Conservation (phyloP, 2,329 filamentous ascomycete genomes). For the Harringtonia aguacate region DNA sequence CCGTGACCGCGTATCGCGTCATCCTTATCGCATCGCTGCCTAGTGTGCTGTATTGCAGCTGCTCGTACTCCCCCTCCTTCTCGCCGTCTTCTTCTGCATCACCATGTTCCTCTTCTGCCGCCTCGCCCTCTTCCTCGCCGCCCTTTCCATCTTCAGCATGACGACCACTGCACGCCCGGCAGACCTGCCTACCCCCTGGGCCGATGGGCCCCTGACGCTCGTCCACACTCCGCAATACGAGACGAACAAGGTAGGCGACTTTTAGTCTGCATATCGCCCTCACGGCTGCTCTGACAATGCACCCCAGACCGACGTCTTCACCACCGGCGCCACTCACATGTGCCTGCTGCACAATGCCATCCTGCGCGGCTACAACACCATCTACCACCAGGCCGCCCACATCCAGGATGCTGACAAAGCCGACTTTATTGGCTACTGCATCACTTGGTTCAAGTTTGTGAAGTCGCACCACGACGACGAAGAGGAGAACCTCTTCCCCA, state of each 20-base stretch:
- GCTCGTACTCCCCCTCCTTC: no score
- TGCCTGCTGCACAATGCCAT: slow-evolving; percentile 50
- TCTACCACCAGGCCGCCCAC: slow-evolving; percentile 47
- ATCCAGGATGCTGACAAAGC: slow-evolving; percentile 33
- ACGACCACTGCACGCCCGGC: neutral
- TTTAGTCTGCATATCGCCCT: neutral
- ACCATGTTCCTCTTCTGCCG: neutral
- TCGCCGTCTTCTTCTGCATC: neutral
- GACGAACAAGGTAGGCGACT: slow-evolving; percentile 34
- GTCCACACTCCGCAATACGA: slow-evolving; percentile 41
- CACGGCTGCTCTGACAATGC: neutral
- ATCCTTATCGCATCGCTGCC: no score
- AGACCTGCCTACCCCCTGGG: slow-evolving; percentile 28
- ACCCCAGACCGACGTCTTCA: slow-evolving; percentile 44
- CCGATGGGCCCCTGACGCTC: slow-evolving; percentile 42
- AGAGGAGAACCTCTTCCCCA: slow-evolving; percentile 43
- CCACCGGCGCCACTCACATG: slow-evolving; percentile 50
- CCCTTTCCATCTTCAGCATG: neutral
- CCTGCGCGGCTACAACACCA: slow-evolving; percentile 52
- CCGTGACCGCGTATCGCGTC: no score
- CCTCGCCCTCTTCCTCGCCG: neutral
- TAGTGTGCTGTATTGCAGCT: no score
- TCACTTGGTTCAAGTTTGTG: slow-evolving; percentile 49
- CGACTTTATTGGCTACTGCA: slow-evolving; percentile 46
- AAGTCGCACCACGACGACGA: slow-evolving; percentile 51